These are phyloP conservation scores for Agaricus blazei DNA, from an alignment of 768 basidiomycete genomes.

Conservation along the genomic window DNA sequence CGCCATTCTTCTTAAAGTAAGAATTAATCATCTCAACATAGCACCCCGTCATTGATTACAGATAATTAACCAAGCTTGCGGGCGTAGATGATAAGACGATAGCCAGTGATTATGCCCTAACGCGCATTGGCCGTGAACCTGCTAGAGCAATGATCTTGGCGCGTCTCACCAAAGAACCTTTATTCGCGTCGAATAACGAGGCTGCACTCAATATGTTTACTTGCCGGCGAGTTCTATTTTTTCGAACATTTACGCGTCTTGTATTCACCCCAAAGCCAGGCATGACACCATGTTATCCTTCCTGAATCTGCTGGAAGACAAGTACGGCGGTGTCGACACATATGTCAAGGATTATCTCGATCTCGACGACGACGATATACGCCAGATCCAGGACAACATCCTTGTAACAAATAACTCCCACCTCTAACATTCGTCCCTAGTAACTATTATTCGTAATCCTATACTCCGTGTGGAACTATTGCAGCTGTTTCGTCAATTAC, in stretches of 20 bases:
- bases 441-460: neutral
- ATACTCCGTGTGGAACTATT: neutral
- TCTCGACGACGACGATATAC: conserved; percentile 60
- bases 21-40: conserved; percentile 1
- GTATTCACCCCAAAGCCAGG: conserved; percentile 29
- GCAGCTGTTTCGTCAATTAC: neutral
- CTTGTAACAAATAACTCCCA: conserved; percentile 25
- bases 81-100: conserved; percentile 64
- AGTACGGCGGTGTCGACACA: conserved; percentile 63
- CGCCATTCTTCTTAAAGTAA: conserved; percentile 66
- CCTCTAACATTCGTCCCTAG: neutral
- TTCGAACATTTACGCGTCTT: neutral
- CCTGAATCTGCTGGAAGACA: conserved; percentile 50
- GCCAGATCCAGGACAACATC: conserved; percentile 53
- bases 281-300: conserved; percentile 76
- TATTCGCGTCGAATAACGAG: conserved; percentile 68
- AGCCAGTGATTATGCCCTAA: conserved; percentile 72
- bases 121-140: conserved; percentile 76
- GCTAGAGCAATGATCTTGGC: conserved; percentile 65
- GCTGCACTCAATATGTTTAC: conserved; percentile 83
- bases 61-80: conserved; percentile 45
- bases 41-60: neutral
- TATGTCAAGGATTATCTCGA: conserved; percentile 55
- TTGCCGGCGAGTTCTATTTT: conserved; percentile 48
- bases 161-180: conserved; percentile 62